Evolutionary conservation across 2,329 filamentous ascomycete genomes (phyloP), one percentile per base, ranked within the genome.

Genomic region (Phialophora chinensis): DNA sequence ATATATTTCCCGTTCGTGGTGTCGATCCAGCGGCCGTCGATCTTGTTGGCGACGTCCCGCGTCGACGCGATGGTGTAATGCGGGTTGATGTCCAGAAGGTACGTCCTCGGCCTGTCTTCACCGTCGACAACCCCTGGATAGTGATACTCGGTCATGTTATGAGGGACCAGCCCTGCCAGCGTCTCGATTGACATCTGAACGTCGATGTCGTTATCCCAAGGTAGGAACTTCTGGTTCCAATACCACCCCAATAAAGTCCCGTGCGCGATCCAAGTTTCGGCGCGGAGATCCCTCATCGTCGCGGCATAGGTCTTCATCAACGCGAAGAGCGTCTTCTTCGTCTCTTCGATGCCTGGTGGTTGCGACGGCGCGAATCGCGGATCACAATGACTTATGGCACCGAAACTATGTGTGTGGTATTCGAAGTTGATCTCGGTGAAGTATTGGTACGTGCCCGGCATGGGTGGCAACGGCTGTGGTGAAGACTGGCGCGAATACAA

Each of bases 21-120:
- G 29, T 69, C 67, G 53, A 69, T 69, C 67, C 67, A 69, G 8
- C 67, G 65, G 5, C 35, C 67, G 52, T 69, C 67, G 35, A 69
- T 69, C 25, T 67, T 67, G 47, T 69, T 69, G 1, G 65, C 60
- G 2, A 67, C 65, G 23, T 69, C 67, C 23, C 31, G 38, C 6
- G 56, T 60, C n/a, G 65, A 67, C 0, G 47, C 27, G 11, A 55
- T 67, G 11, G 57, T 47, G 25, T 63, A 63, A 31, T 65, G 65
- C 11, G 65, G 67, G 59, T 69, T 67, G 49, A 69, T 62, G 20
- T 69, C 67, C 12, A 69, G 38, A 8, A 69, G 65, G 44, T 69
- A 69, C 14, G 53, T 60, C 29, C 58, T 14, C 4, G 58, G 58
- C n/a, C 2, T 11, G 31, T 59, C 29, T n/a, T 66, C 63, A 12